Base-by-base conservation (phyloP, 805 yeast genomes). In the Pachysolen tannophilus region DNA sequence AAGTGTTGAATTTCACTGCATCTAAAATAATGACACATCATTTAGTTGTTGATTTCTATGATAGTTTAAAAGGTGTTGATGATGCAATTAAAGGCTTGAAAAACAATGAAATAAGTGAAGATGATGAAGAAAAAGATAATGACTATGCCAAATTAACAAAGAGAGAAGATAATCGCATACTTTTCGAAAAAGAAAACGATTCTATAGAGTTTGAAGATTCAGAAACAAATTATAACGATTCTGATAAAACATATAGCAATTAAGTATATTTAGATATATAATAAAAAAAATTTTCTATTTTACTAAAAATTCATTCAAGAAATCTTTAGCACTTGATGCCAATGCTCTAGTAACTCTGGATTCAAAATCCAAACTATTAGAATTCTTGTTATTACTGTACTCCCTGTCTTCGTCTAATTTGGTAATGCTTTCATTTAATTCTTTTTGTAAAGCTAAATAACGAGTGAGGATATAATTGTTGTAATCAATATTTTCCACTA, bases 31-130 rank as follows among this genome's bases (percentile, higher is more conserved):
- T 57, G 49, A 82, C 90, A 0, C 85, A 87, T 56, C 65, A 66
- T 1, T 72, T 67, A 43, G 98, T 92, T 3, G 64, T 66, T 14
- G 64, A 68, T 8, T 92, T 90, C 48, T 92, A 92, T 52, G 43
- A 60, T 9, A 56, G 67, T 0, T 56, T 82, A 42, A 47, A 41
- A 16, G 50, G 64, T 5, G 60, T 63, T 1, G 61, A 56, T 14
- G 59, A 60, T 31, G 55, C 51, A 20, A 41, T 53, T 10, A 61
- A 57, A 8, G 51, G 53, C 11, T 48, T 13, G 19, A n/a, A 36
- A 34, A 31, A 37, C 19, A 5, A 23, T 23, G 10, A 14, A 14
- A 23, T 23, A 23, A 44, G 37, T 27, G 52, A 42, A 8, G 49
- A 38, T 15, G 20, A 25, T 13, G 34, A 32, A 24, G 41, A 25